A percentile compares a stretch with the other conserved stretches of the same genome.
phyloP scores from a whole-genome alignment of 2,329 filamentous ascomycete species.

The Neonectria ditissima region DNA sequence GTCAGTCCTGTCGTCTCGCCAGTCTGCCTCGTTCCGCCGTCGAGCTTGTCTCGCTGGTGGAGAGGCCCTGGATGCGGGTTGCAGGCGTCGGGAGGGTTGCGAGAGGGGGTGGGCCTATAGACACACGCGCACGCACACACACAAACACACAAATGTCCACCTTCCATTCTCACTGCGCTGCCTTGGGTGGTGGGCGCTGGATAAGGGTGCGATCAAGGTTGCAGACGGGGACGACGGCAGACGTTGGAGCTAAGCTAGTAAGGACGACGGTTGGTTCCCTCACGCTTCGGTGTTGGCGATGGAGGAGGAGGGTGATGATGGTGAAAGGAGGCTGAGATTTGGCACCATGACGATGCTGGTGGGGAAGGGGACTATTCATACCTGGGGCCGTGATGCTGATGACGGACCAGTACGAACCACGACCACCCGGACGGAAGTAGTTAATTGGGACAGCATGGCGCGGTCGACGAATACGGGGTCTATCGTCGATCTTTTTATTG shows the following conservation, averaged over 20 bases:
- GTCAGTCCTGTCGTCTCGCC: neutral
- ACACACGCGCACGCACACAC: no score
- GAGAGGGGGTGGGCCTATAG: neutral
- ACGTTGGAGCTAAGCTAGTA: neutral
- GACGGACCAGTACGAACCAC: neutral
- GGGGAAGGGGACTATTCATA: neutral
- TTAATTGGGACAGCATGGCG: no score
- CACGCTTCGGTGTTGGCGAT: neutral
- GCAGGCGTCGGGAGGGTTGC: neutral
- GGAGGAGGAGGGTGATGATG: neutral
- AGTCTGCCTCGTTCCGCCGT: neutral
- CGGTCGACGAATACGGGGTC: no score
- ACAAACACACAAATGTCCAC: no score
- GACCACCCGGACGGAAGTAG: neutral
- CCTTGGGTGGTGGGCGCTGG: neutral
- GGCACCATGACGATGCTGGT: conserved; percentile 2
- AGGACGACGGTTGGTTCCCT: no score
- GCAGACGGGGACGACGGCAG: no score
- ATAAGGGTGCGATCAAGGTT: neutral
- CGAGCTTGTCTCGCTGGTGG: neutral
- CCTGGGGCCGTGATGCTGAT: neutral
- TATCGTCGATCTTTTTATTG: neutral
- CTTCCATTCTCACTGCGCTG: neutral
- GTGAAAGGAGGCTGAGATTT: neutral
- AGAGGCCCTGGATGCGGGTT: neutral